Percentiles rank a stretch among this genome's conserved stretches.
Conservation (phyloP, 345 rosid species). For the Populus nigra region DNA sequence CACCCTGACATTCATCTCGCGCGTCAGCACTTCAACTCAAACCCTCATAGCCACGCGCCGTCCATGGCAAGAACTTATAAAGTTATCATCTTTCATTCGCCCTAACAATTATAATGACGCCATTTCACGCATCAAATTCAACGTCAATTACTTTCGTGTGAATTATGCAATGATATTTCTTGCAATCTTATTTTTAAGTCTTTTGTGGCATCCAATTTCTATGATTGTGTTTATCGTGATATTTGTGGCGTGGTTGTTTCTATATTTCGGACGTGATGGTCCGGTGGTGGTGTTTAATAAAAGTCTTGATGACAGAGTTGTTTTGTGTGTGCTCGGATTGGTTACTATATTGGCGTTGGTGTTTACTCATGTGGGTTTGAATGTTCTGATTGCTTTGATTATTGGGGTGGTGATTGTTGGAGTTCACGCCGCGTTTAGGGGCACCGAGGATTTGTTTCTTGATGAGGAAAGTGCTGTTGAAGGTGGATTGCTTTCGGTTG, state of each 20-base stretch:
- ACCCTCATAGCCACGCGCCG: slow-evolving; percentile 58
- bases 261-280: slow-evolving; percentile 69
- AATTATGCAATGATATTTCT: slow-evolving; percentile 66
- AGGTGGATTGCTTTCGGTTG: slow-evolving; percentile 62
- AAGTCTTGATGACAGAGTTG: slow-evolving; percentile 55
- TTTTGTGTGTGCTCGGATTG: slow-evolving; percentile 46
- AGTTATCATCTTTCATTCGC: slow-evolving; percentile 45
- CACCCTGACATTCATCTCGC: slow-evolving; percentile 41
- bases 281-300: slow-evolving; percentile 49
- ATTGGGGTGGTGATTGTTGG: slow-evolving; percentile 57
- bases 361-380: slow-evolving; percentile 66
- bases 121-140: slow-evolving; percentile 48
- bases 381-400: slow-evolving; percentile 63
- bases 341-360: slow-evolving; percentile 67
- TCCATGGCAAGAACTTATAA: slow-evolving; percentile 72
- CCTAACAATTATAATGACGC: slow-evolving; percentile 59
- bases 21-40: slow-evolving; percentile 47
- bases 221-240: slow-evolving; percentile 61
- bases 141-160: slow-evolving; percentile 61
- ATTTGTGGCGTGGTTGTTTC: slow-evolving; percentile 68
- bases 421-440: slow-evolving; percentile 60
- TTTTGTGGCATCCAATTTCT: slow-evolving; percentile 76
- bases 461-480: slow-evolving; percentile 58
- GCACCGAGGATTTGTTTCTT: slow-evolving; percentile 67
- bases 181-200: slow-evolving; percentile 57